Evolutionary conservation across 495 filamentous ascomycete genomes (phyloP).

Genomic region (Penicillium antarcticum): DNA sequence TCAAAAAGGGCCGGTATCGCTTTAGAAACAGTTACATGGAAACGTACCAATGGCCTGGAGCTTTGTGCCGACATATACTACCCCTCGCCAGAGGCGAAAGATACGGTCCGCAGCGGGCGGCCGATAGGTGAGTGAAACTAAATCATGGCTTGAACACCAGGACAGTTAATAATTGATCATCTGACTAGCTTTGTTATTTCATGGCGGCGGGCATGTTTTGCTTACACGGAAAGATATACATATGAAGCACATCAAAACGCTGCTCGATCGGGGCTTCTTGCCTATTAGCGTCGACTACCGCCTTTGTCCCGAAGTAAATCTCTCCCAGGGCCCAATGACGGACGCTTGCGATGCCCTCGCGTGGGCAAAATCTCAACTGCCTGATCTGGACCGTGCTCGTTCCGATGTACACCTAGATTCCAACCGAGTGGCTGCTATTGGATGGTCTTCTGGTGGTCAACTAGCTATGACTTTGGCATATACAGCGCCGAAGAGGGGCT

Average conservation of each 20-base stretch:
- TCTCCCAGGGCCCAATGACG: constrained; percentile 45
- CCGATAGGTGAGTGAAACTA: not conserved
- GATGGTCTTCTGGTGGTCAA: constrained; percentile 56
- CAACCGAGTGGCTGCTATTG: constrained; percentile 42
- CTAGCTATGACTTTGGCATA: constrained; percentile 49
- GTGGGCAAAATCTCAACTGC: constrained; percentile 44
- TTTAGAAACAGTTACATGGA: not conserved
- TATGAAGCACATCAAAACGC: constrained; percentile 33
- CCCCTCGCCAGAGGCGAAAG: constrained; percentile 13
- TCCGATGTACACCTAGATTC: constrained; percentile 32
- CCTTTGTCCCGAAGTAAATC: constrained; percentile 50
- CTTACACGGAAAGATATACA: constrained; percentile 46
- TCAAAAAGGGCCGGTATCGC: not conserved
- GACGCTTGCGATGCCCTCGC: constrained; percentile 45
- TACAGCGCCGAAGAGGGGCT: constrained; percentile 23
- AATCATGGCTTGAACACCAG: not conserved
- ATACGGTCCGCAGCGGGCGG: not conserved
- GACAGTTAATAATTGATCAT: not conserved
- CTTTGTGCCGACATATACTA: constrained; percentile 47
- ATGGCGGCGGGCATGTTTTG: constrained; percentile 55
- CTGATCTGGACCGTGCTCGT: constrained; percentile 20
- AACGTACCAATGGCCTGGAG: constrained; percentile 10
- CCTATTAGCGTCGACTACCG: constrained; percentile 56
- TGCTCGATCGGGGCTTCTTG: constrained; percentile 43
- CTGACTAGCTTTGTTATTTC: constrained; percentile 51